These are phyloP conservation scores for Asterophora lycoperdoides DNA, from an alignment of 768 basidiomycete genomes.

Conservation along the genomic window DNA sequence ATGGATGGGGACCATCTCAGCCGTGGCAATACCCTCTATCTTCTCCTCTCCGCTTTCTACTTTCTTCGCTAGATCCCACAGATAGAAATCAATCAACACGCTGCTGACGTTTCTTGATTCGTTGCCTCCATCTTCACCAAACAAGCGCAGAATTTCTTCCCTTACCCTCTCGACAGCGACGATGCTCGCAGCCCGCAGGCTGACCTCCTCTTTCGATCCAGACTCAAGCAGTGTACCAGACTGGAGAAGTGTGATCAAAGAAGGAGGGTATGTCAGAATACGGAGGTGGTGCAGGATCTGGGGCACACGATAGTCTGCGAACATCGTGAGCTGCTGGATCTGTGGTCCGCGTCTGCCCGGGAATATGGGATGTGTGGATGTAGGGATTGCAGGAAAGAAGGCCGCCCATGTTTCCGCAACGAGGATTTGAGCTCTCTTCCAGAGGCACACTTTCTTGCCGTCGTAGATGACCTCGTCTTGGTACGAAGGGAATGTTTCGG, in stretches of 20 bases:
- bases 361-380: slow-evolving; percentile 66
- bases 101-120: slow-evolving; percentile 47
- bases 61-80: slow-evolving; percentile 84
- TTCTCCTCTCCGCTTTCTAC: slow-evolving; percentile 59
- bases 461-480: slow-evolving; percentile 61
- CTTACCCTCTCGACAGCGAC: slow-evolving; percentile 73
- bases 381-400: slow-evolving; percentile 59
- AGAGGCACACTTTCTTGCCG: slow-evolving; percentile 67
- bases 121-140: slow-evolving; percentile 22
- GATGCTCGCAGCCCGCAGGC: slow-evolving; percentile 76
- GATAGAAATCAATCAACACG: slow-evolving; percentile 85
- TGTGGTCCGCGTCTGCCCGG: slow-evolving; percentile 50
- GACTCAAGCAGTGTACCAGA: slow-evolving; percentile 40
- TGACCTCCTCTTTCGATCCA: slow-evolving; percentile 69
- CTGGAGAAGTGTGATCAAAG: slow-evolving; percentile 49
- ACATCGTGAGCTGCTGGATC: slow-evolving; percentile 83
- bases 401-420: slow-evolving; percentile 93
- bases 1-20: slow-evolving; percentile 63
- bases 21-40: slow-evolving; percentile 55
- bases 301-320: slow-evolving; percentile 90
- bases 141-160: slow-evolving; percentile 48
- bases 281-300: slow-evolving; percentile 84
- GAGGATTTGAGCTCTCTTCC: slow-evolving; percentile 90
- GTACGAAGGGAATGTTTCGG: slow-evolving; percentile 69
- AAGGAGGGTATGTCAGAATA: slow-evolving; percentile 66